These are phyloP conservation scores for Salix arbutifolia DNA, from an alignment of 345 rosid species.

Conservation along the genomic window DNA sequence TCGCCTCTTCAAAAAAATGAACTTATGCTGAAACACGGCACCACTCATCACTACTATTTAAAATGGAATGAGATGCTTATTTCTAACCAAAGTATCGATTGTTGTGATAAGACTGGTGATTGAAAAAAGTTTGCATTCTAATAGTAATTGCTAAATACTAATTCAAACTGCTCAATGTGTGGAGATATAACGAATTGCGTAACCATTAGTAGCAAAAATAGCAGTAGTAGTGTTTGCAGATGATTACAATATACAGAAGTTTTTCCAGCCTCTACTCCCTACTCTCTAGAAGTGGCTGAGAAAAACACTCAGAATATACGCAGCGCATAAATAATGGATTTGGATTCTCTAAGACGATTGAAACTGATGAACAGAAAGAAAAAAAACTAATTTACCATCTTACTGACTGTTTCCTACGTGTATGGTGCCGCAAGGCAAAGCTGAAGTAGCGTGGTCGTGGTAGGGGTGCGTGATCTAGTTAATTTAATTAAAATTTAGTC, in stretches of 20 bases:
- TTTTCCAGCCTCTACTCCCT: not conserved
- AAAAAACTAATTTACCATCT: not conserved
- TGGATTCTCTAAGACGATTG: not conserved
- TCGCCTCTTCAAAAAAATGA: not conserved
- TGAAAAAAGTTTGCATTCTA: not conserved
- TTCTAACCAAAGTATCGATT: not conserved
- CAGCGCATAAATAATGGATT: not conserved
- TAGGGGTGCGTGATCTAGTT: not conserved
- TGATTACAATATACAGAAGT: too few species aligned
- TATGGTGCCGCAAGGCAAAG: not conserved
- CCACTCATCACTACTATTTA: not conserved
- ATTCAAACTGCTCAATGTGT: not conserved
- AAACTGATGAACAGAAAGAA: not conserved
- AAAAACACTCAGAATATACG: not conserved
- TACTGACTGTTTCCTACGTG: not conserved
- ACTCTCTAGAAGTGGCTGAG: not conserved
- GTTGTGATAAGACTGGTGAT: not conserved
- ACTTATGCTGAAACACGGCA: not conserved
- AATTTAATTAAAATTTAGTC: constrained; percentile 27
- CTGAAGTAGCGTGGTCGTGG: not conserved
- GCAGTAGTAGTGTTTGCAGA: not conserved
- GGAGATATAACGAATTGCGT: not conserved
- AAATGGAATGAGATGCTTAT: not conserved
- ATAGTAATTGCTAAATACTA: not conserved
- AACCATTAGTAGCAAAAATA: too few species aligned